Evolutionary conservation across 73 alveolate species (phyloP).

Genomic region (Tetrahymena malaccensis): DNA sequence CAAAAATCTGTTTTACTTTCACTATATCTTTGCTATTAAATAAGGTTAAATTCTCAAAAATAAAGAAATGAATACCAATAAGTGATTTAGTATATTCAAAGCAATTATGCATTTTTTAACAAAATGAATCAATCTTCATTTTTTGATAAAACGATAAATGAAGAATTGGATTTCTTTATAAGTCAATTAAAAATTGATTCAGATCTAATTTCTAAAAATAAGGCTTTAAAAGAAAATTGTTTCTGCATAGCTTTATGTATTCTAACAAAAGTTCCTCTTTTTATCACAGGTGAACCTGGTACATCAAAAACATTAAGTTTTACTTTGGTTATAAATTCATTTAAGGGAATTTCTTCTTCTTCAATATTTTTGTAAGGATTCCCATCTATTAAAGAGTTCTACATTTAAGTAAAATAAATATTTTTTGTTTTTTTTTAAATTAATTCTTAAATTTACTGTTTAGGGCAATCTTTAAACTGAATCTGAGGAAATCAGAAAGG

Average conservation of each 20-base stretch:
- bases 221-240: constrained; percentile 54
- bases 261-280: constrained; percentile 46
- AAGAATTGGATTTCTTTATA: constrained; percentile 15
- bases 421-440: too few species aligned
- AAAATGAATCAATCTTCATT: constrained; percentile 25
- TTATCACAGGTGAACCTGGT: constrained; percentile 74
- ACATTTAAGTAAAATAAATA: background rate
- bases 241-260: constrained; percentile 57
- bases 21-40: background rate
- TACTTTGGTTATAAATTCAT: constrained; percentile 44
- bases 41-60: background rate
- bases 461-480: background rate
- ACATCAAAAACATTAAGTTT: constrained; percentile 62
- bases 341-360: constrained; percentile 42
- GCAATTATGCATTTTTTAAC: constrained; percentile 29
- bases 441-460: too few species aligned
- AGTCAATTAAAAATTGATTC: constrained; percentile 15
- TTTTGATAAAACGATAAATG: constrained; percentile 46
- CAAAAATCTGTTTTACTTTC: background rate
- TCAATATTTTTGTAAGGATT: background rate
- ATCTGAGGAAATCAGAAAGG: background rate
- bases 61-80: background rate
- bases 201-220: constrained; percentile 43
- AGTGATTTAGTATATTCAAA: constrained; percentile 20
- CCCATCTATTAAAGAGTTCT: background rate